Evolutionary conservation across 176 grass and related monocot genomes (phyloP).

Genomic region (Raddia guianensis): DNA sequence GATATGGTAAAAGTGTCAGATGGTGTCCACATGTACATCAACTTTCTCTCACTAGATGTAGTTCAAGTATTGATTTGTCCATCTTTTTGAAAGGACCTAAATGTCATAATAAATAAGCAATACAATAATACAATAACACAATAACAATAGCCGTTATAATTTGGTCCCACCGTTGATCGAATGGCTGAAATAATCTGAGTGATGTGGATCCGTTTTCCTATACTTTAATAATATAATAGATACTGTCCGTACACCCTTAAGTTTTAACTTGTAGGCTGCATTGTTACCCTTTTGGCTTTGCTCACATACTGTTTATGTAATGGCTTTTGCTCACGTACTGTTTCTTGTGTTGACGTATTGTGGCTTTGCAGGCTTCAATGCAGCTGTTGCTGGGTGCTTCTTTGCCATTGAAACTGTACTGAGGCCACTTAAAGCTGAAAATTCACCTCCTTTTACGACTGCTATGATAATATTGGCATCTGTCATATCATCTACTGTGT

Average conservation of each 20-base stretch:
- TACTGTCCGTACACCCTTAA: neutral
- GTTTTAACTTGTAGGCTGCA: conserved; percentile 3
- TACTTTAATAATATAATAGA: no score
- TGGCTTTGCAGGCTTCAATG: conserved; percentile 84
- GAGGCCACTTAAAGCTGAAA: conserved; percentile 92
- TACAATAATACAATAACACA: neutral
- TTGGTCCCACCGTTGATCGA: no score
- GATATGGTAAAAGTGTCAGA: neutral
- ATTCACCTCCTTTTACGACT: conserved; percentile 95
- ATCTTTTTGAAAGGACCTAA: conserved; percentile 18
- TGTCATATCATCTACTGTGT: conserved; percentile 96
- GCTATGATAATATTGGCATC: conserved; percentile 98
- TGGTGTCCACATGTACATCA: conserved; percentile 14
- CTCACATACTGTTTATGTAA: conserved; percentile 14
- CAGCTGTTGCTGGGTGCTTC: conserved; percentile 94
- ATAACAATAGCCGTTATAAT: no score
- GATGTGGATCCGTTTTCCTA: no score
- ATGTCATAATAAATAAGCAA: conserved; percentile 1
- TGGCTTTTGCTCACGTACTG: conserved; percentile 17
- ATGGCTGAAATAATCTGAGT: no score
- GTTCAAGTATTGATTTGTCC: conserved; percentile 6
- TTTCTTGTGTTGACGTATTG: conserved; percentile 23
- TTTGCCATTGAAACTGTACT: conserved; percentile 98
- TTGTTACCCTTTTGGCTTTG: neutral
- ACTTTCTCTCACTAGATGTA: neutral